Base-by-base conservation (phyloP, 768 basidiomycete species). In the Chlorophyllum brunneum region DNA sequence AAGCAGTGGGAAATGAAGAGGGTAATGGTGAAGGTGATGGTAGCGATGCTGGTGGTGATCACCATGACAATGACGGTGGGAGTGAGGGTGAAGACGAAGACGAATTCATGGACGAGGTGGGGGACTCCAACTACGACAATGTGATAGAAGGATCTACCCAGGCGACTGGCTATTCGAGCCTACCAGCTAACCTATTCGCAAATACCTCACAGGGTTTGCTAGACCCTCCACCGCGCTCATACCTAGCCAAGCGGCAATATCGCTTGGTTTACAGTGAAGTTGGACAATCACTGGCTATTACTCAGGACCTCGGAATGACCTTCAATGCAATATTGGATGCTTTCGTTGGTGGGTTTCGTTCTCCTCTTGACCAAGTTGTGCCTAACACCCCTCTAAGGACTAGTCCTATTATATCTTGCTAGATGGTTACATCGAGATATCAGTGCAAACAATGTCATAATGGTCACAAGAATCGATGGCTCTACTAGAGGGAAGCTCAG, bases 281-380 rank as follows among this genome's bases (percentile, higher is more conserved):
- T 23, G 53, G 53, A 5, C n/a, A 20, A 46, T 39, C 54, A 39
- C 46, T 48, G 11, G 29, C 71, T 55, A 65, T 70, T 46, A 67
- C 67, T 4, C 55, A 63, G 15, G 63, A 70, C 44, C n/a, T 20
- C 10, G 24, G 11, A 20, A 31, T 38, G 13, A 24, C 33, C 8
- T 23, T 46, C 42, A 30, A 30, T 24, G n/a, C 27, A 27, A 30
- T 33, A 6, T 44, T 36, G 40, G 42, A 20, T 5, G 22, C 48
- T 30, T 31, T 15, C 24, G 15, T 52, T 37, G 43, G 41, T 37
- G 24, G 24, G 41, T 50, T 39, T 18, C 1, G 8, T 8, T 15
- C 4, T 18, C 3, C n/a, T 2, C 20, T 43, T 16, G 27, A 4
- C 13, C 8, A 8, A 10, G 11, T 26, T 15, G 15, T 16, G 15